Evolutionary conservation across 805 yeast genomes (phyloP), one percentile per base, ranked within the genome.

Genomic region (Kodamaea kakaduensis): DNA sequence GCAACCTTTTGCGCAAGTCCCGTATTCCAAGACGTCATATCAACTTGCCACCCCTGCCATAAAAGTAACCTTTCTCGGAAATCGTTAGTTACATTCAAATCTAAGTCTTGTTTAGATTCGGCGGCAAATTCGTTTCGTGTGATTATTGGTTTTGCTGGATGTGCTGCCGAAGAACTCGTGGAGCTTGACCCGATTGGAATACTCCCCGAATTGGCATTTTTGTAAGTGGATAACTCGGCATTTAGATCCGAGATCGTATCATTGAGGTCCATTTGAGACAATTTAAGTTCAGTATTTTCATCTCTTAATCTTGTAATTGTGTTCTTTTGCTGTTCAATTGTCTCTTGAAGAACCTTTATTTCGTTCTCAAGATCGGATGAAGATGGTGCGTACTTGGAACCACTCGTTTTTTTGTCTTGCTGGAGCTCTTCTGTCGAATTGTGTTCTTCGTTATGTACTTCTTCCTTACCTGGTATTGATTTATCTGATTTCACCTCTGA

Each of bases 11-110:
- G 56, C n/a, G 54, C 46, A 22, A 72, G 62, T 1, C 86, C 87
- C 12, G 76, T 66, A 51, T 82, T 71, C 97, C 97, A 89, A 9
- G 55, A 48, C 17, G 85, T 71, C 94, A 89, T 84, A 51, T 89
- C 96, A 3, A 87, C 73, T 51, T 82, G 86, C 88, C 89, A 89
- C 32, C 76, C 78, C 45, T 78, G 79, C 94, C 94, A 89, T 45
- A 76, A 77, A 52, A 70, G 66, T 45, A 89, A 59, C 29, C 73
- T 67, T 36, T 77, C 80, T 43, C 72, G 66, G 44, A 76, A 69
- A 47, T 77, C 78, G 9, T 71, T 71, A 5, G 77, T 73, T 13
- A 41, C 37, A 9, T 44, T 37, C 8, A 42, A 36, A 12, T 38
- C 40, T 25, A 48, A 37, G 36, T 43, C 42, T 27, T 51, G 60